A percentile compares a stretch with the other conserved stretches of the same genome.
Conservation (phyloP, 768 basidiomycete genomes). For the Cubamyces lactineus region DNA sequence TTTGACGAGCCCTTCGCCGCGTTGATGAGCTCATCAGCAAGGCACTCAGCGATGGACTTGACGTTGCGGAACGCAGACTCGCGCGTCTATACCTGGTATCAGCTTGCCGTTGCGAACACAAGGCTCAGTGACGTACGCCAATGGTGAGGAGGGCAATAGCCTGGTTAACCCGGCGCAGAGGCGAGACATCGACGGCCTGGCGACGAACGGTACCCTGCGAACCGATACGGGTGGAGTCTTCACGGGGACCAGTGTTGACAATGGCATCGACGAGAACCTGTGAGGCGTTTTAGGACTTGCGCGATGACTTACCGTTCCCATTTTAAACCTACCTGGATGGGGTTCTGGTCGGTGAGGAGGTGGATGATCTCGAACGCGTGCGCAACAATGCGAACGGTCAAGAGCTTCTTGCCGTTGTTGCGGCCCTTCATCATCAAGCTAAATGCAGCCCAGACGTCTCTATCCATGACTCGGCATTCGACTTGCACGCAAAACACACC, state of each 20-base stretch:
- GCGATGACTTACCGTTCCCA: not conserved
- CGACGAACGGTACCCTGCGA: constrained; percentile 99
- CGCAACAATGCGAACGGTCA: constrained; percentile 98
- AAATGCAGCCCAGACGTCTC: not conserved
- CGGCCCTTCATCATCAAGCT: constrained; percentile 99
- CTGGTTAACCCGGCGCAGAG: constrained; percentile 97
- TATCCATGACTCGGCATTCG: not conserved
- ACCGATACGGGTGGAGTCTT: constrained; percentile 99
- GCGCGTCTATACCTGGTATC: constrained; percentile 69
- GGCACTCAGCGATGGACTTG: constrained; percentile 98
- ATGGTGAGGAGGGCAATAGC: constrained; percentile 92
- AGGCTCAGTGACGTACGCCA: constrained; percentile 65
- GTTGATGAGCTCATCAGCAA: constrained; percentile 99
- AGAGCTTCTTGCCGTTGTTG: constrained; percentile 99
- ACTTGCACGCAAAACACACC: constrained; percentile 50
- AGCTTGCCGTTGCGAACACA: not conserved
- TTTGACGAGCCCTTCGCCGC: constrained; percentile 99
- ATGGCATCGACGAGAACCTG: constrained; percentile 97
- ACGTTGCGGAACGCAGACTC: constrained; percentile 99
- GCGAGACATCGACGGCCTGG: constrained; percentile 99
- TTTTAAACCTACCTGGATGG: constrained; percentile 78
- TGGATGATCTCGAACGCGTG: constrained; percentile 99
- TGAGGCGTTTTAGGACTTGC: not conserved
- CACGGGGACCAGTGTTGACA: constrained; percentile 99
- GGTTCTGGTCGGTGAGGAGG: constrained; percentile 99